Percentiles rank a stretch among this genome's conserved stretches.
phyloP scores from a whole-genome alignment of 75 land plant genomes.

The Pseudotsuga menziesii region DNA sequence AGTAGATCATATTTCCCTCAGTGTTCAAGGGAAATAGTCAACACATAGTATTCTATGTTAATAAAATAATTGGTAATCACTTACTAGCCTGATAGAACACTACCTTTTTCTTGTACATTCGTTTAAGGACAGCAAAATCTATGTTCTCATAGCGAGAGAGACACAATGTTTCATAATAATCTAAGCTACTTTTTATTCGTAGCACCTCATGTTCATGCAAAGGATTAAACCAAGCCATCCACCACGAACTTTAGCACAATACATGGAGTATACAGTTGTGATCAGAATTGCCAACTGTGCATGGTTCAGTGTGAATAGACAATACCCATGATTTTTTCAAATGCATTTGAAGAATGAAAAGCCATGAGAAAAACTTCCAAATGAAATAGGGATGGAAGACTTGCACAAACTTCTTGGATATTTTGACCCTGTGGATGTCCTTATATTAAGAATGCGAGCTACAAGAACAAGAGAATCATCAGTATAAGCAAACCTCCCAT shows the following conservation, averaged over 20 bases:
- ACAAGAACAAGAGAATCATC: no score
- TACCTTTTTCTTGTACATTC: conserved; percentile 89
- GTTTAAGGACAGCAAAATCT: conserved; percentile 52
- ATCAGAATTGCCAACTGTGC: conserved; percentile 62
- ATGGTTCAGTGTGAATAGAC: conserved; percentile 57
- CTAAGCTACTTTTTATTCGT: conserved; percentile 53
- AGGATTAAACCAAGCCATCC: conserved; percentile 78
- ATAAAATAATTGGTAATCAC: not conserved
- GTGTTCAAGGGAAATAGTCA: not conserved
- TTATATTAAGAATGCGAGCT: no score
- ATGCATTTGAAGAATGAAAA: no score
- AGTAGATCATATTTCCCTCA: not conserved
- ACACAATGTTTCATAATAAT: conserved; percentile 90
- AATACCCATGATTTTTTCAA: no score
- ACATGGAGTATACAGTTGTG: conserved; percentile 59
- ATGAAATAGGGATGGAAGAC: no score
- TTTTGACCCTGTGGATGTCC: no score
- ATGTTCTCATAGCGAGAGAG: conserved; percentile 61
- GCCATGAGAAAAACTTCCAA: no score
- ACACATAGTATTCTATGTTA: not conserved
- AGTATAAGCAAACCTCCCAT: no score
- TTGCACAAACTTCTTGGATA: no score
- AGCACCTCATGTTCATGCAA: conserved; percentile 62
- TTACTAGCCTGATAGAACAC: conserved; percentile 2
- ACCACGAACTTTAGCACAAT: conserved; percentile 59